Evolutionary conservation across 169 alveolate species (phyloP).

Genomic region (Plasmodium ovale): DNA sequence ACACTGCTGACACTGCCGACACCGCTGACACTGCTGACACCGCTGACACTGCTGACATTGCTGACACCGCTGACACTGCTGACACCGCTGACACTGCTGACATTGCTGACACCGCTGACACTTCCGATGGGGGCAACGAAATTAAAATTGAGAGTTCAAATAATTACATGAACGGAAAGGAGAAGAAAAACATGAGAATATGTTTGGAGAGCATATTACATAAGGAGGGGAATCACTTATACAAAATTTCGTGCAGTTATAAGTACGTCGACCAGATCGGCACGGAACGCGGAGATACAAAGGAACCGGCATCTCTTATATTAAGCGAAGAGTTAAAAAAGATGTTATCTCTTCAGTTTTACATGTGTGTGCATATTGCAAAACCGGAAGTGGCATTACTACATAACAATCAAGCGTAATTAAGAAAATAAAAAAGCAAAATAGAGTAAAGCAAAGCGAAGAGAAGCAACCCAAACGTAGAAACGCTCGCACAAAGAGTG

Average conservation of each 20-base stretch:
- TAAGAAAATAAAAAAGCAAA: constrained; percentile 7
- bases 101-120: no score
- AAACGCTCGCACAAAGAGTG: no score
- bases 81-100: no score
- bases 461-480: no score
- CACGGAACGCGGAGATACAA: not conserved
- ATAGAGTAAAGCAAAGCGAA: no score
- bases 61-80: not conserved
- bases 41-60: not conserved
- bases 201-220: constrained; percentile 38
- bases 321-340: constrained; percentile 28
- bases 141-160: constrained; percentile 15
- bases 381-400: constrained; percentile 36
- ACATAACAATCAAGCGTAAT: constrained; percentile 44
- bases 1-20: no score
- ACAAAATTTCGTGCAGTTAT: constrained; percentile 37
- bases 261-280: not conserved
- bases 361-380: constrained; percentile 26
- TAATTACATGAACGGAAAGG: constrained; percentile 19
- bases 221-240: constrained; percentile 52
- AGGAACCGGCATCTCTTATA: not conserved
- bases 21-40: no score
- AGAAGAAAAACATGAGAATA: constrained; percentile 33
- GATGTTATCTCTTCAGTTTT: constrained; percentile 41
- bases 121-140: not conserved